These are phyloP conservation scores for Schwanniomyces sp. DNA, from an alignment of 805 yeast species.

Conservation along the genomic window DNA sequence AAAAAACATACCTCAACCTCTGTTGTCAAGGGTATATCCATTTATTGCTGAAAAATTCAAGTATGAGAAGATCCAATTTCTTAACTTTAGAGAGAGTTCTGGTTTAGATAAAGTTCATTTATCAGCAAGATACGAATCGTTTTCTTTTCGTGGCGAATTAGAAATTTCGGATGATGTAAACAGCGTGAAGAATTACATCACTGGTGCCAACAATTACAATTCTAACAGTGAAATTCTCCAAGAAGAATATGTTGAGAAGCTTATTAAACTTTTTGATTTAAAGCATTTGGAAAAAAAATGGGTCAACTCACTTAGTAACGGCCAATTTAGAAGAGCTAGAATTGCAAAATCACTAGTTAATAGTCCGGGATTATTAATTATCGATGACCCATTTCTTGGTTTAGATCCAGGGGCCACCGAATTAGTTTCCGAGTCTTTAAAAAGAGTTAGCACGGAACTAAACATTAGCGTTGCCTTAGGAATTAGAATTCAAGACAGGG, in stretches of 20 bases:
- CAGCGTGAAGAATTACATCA: constrained; percentile 52
- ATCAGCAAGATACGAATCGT: constrained; percentile 86
- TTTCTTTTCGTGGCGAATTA: constrained; percentile 62
- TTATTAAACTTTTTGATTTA: constrained; percentile 55
- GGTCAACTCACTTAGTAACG: constrained; percentile 87
- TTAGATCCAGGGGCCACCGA: constrained; percentile 73
- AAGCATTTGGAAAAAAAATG: constrained; percentile 63
- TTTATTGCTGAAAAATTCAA: constrained; percentile 27
- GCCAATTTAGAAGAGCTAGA: constrained; percentile 89
- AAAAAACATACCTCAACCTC: constrained; percentile 51
- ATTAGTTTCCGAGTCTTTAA: constrained; percentile 57
- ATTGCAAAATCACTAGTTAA: constrained; percentile 71
- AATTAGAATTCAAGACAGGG: constrained; percentile 66
- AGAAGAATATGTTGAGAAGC: constrained; percentile 32
- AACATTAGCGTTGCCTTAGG: constrained; percentile 70
- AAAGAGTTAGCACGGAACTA: constrained; percentile 25
- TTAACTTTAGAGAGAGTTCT: constrained; percentile 34
- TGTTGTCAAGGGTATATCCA: constrained; percentile 57
- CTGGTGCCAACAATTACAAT: constrained; percentile 55
- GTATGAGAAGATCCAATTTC: constrained; percentile 29
- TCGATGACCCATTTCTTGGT: constrained; percentile 94
- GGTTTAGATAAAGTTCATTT: constrained; percentile 60
- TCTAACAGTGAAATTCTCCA: constrained; percentile 21
- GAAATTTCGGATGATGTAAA: constrained; percentile 62
- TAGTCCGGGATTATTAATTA: constrained; percentile 62